Percentiles rank a stretch among this genome's conserved stretches.
Conservation (phyloP, 805 yeast genomes). For the Myxozyma udenii region DNA sequence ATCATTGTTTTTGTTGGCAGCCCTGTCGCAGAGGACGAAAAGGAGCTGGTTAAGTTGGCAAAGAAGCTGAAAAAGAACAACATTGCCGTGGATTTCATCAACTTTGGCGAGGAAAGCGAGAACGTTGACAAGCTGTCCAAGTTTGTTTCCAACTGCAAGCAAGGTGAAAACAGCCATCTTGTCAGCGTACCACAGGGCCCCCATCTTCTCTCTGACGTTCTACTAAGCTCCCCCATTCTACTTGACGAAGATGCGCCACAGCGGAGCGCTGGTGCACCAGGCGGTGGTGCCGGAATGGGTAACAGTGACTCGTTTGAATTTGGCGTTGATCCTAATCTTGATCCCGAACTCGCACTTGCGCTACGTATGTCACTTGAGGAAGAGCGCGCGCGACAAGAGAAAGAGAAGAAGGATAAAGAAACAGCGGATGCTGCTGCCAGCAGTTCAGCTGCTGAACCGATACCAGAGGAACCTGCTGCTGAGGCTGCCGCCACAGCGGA, state of each 20-base stretch:
- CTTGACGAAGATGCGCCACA: conserved; percentile 55
- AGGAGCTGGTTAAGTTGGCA: conserved; percentile 77
- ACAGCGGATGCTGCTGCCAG: conserved; percentile 11
- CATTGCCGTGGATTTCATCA: conserved; percentile 82
- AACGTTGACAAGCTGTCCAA: conserved; percentile 78
- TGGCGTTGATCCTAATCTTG: conserved; percentile 84
- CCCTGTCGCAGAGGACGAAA: conserved; percentile 67
- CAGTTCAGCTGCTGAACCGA: conserved; percentile 5
- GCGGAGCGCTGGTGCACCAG: conserved; percentile 43
- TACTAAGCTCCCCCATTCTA: conserved; percentile 72
- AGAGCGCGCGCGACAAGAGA: conserved; percentile 86
- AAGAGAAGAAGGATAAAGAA: conserved; percentile 38
- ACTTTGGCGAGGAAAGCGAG: conserved; percentile 81
- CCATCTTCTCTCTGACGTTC: conserved; percentile 72
- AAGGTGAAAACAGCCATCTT: conserved; percentile 69
- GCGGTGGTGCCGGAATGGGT: conserved; percentile 38
- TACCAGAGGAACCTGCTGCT: conserved; percentile 23
- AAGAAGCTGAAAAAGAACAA: conserved; percentile 91
- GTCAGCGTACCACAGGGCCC: conserved; percentile 89
- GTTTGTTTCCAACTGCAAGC: conserved; percentile 67
- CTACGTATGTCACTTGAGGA: conserved; percentile 91
- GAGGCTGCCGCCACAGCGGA: conserved; percentile 7
- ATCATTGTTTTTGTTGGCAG: conserved; percentile 86
- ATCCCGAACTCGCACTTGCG: conserved; percentile 96
- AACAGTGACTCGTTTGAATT: conserved; percentile 50